Evolutionary conservation across 2,329 filamentous ascomycete species (phyloP), one percentile per base, ranked within the genome.

Genomic region (Trichophyton rubrum): DNA sequence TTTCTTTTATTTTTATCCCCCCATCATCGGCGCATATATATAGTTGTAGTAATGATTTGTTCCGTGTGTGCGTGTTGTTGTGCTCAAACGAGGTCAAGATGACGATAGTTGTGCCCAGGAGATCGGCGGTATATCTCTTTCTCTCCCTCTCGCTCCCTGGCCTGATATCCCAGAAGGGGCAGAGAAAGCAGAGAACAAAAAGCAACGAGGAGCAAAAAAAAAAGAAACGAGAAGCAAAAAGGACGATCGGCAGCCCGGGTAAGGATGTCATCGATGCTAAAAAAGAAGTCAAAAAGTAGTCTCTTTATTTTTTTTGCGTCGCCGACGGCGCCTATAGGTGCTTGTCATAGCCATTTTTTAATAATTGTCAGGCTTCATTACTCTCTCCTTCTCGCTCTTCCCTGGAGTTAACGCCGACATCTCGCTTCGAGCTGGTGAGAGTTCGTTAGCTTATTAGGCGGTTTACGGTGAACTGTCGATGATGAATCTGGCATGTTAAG

Each of bases 211-310:
- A 33, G 49, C 3, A 51, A 24, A 51, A 30, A 51, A 30, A 53
- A 30, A 51, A 51, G 45, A 51, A 30, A 30, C 13, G 49, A 51
- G 49, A 24, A 30, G 13, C 11, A 53, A 24, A 53, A 33, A 33
- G 13, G 13, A 22, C 2, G 49, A 53, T 53, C 49, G 49, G 49
- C 49, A 24, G 49, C 17, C 45, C 49, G 49, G 49, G 49, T 33
- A 33, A 53, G 49, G 49, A 53, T 47, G 43, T 47, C 43, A 47
- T 47, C 41, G 41, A 45, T 51, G 45, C 45, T 51, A 51, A 51
- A 13, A 51, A 38, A 13, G 8, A 7, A 9, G 33, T 38, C 40
- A 7, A 7, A 43, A 43, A 43, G 40, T 43, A 17, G 40, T 13
- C n/a, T 20, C 13, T 8, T 33, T 33, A 15, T 53, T 30, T 27